Percentiles rank a stretch among this genome's conserved stretches.
These are phyloP conservation scores for Collybia sp. DNA, from an alignment of 768 basidiomycete genomes.

Conservation along the genomic window DNA sequence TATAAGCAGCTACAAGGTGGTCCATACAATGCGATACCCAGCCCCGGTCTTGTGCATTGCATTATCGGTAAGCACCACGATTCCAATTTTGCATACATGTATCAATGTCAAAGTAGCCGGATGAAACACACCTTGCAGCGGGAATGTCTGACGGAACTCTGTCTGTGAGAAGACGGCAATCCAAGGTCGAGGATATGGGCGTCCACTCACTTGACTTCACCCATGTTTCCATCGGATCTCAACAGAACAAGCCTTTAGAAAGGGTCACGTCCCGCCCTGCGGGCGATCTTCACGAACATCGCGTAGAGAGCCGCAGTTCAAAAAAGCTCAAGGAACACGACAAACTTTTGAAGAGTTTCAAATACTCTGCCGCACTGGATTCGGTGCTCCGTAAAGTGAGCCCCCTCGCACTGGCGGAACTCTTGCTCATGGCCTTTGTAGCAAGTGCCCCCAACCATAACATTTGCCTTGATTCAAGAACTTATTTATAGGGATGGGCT, in stretches of 20 bases:
- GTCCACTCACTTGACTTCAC: constrained; percentile 67
- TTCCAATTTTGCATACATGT: not conserved
- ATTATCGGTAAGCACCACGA: constrained; percentile 64
- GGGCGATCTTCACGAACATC: constrained; percentile 71
- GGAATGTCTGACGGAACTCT: constrained; percentile 99
- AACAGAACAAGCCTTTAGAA: constrained; percentile 21
- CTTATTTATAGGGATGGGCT: constrained; percentile 90
- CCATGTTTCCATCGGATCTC: constrained; percentile 47
- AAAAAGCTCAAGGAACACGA: constrained; percentile 85
- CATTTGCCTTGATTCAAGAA: constrained; percentile 91
- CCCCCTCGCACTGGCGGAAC: not conserved
- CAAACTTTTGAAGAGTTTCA: constrained; percentile 83
- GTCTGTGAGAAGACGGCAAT: constrained; percentile 89
- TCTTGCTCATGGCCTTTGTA: constrained; percentile 20
- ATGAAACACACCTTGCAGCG: constrained; percentile 93
- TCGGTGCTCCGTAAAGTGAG: constrained; percentile 81
- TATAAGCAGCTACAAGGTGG: constrained; percentile 87
- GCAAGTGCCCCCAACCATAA: constrained; percentile 79
- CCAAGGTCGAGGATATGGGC: constrained; percentile 48
- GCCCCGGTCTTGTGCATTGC: constrained; percentile 88
- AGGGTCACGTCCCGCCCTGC: constrained; percentile 38
- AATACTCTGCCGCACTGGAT: constrained; percentile 92
- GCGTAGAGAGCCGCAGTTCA: constrained; percentile 66
- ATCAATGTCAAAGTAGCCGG: constrained; percentile 55
- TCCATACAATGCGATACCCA: constrained; percentile 98